Evolutionary conservation across 1,139 yeast genomes (phyloP), one percentile per base, ranked within the genome.

Genomic region (Debaryomyces coudertii): DNA sequence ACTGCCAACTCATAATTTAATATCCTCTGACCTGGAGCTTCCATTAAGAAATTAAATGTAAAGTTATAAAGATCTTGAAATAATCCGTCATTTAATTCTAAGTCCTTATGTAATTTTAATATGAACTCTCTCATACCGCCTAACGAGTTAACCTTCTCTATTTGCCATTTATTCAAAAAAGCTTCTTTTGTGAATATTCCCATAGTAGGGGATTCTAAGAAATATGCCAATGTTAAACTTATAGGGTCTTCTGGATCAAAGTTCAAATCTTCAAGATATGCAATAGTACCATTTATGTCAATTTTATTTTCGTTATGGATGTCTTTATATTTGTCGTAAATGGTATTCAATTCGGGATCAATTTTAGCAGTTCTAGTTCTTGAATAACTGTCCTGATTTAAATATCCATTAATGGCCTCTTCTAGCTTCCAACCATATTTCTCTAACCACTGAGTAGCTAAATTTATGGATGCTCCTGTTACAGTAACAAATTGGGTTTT

Each of bases 221-320:
- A 74, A 57, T 79, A 82, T 1, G 95, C 90, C 14, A 92, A 65
- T 0, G 88, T 82, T 46, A 92, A 70, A 4, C 90, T 85, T 34
- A 57, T 76, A 7, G 81, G 72, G 58, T 92, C 92, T 54, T 92
- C 97, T 0, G 92, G 85, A 14, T 82, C 83, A 38, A 86, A 73
- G 0, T 79, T 81, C 43, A 92, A 66, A 56, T 86, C 96, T 7
- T 71, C 75, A 36, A 90, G 69, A 55, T 85, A 87, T 37, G 61
- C 56, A 16, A 92, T 66, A 0, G 97, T 85, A 0, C 97, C 97
- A 48, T 89, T 93, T 23, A 87, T 76, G 29, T 84, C 93, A 28
- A 73, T 75, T 44, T 79, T 52, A 7, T 54, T 55, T 2, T 53
- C 51, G 18, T 62, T 56, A 2, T 50, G 47, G 1, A 63, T 50